Conservation (phyloP, 208 protist genomes). For the Trypanosoma conorhini region DNA sequence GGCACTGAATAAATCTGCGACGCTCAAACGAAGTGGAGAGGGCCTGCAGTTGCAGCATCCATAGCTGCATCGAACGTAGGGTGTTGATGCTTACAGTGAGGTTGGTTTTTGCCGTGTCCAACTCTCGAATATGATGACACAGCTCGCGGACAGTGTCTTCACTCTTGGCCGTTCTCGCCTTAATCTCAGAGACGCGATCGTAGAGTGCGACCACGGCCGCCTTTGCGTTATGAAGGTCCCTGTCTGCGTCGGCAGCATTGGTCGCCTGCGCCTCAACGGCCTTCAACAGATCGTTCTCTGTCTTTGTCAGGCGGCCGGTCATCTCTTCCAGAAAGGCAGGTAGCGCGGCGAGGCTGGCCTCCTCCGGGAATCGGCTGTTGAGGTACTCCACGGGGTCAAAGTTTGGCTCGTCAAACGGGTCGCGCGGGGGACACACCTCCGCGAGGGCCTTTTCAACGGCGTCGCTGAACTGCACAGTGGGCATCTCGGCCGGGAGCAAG, state of each 20-base stretch:
- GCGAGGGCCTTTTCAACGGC: slow-evolving; percentile 80
- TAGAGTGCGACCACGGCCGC: slow-evolving; percentile 88
- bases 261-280: slow-evolving; percentile 91
- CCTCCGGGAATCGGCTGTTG: slow-evolving; percentile 93
- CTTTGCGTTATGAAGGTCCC: slow-evolving; percentile 86
- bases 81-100: slow-evolving; percentile 92
- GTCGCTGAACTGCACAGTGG: slow-evolving; percentile 61
- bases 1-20: slow-evolving; percentile 74
- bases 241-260: slow-evolving; percentile 62
- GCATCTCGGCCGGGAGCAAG: slow-evolving; percentile 1
- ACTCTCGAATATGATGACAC: slow-evolving; percentile 92
- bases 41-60: slow-evolving; percentile 88
- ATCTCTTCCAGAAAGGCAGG: slow-evolving; percentile 83
- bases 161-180: slow-evolving; percentile 88
- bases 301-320: slow-evolving; percentile 77
- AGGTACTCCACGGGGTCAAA: slow-evolving; percentile 95
- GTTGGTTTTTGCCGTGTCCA: slow-evolving; percentile 96
- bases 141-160: slow-evolving; percentile 94
- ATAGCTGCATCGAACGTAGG: slow-evolving; percentile 92
- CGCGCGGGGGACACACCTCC: slow-evolving; percentile 73
- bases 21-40: slow-evolving; percentile 82
- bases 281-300: slow-evolving; percentile 90
- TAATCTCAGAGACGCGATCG: slow-evolving; percentile 89
- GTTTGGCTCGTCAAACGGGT: slow-evolving; percentile 75
- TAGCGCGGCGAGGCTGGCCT: slow-evolving; percentile 82